Conservation (phyloP, 2,329 filamentous ascomycete species). For the Neofusicoccum sp. region DNA sequence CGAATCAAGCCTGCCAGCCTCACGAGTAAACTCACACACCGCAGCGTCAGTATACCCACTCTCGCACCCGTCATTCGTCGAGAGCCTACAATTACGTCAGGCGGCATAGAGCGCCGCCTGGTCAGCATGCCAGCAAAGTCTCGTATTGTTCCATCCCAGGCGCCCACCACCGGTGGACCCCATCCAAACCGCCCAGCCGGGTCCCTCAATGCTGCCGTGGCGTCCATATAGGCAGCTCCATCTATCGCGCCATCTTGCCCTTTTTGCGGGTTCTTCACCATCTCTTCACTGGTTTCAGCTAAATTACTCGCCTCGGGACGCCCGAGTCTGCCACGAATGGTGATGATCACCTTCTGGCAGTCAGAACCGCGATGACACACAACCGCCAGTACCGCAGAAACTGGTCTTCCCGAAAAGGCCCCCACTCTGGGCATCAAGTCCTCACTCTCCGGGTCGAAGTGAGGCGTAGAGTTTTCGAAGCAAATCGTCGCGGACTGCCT, state of each 20-base stretch:
- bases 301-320: background rate
- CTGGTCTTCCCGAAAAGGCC: background rate
- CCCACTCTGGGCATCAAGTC: conserved; percentile 8
- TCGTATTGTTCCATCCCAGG: conserved; percentile 4
- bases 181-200: background rate
- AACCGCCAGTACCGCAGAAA: background rate
- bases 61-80: background rate
- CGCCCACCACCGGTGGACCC: background rate
- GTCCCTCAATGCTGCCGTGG: background rate
- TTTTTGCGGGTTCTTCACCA: background rate
- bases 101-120: background rate
- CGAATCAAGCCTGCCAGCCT: background rate
- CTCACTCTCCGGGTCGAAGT: background rate
- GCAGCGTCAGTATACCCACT: conserved; percentile 15
- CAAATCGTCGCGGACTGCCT: conserved; percentile 7
- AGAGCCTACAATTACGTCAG: background rate
- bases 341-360: background rate
- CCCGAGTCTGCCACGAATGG: background rate
- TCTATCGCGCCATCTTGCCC: background rate
- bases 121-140: background rate
- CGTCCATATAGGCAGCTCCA: background rate
- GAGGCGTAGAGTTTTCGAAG: background rate
- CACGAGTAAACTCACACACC: conserved; percentile 3
- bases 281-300: background rate
- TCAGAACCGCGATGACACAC: background rate